These are phyloP conservation scores for Exophiala oligosperma DNA, from an alignment of 2,329 filamentous ascomycete genomes.

Conservation along the genomic window DNA sequence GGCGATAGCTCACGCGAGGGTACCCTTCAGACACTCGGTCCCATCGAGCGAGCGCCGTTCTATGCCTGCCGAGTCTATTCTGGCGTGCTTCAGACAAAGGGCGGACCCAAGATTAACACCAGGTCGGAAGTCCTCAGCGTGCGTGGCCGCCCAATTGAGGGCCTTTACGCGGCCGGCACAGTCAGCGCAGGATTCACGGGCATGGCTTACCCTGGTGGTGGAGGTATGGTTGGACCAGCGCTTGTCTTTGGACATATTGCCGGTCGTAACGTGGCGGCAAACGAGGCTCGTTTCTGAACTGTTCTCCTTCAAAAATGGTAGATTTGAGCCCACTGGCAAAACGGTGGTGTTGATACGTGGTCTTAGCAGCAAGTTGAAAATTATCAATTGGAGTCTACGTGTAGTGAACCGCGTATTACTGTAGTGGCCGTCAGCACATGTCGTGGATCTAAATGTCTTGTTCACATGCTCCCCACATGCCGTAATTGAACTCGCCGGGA, in stretches of 20 bases:
- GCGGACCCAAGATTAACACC: not conserved
- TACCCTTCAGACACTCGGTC: not conserved
- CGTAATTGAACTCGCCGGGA: too few species aligned
- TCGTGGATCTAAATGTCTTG: too few species aligned
- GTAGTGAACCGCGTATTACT: too few species aligned
- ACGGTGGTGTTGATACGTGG: too few species aligned
- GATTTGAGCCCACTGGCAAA: too few species aligned
- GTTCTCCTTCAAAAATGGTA: too few species aligned
- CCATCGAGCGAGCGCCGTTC: not conserved
- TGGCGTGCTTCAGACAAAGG: not conserved
- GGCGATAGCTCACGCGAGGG: not conserved
- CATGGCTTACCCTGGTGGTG: not conserved
- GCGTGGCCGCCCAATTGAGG: not conserved
- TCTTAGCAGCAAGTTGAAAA: too few species aligned
- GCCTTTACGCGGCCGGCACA: not conserved
- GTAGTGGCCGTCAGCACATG: too few species aligned
- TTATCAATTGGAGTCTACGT: too few species aligned
- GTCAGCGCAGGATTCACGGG: not conserved
- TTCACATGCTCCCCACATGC: too few species aligned
- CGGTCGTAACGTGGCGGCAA: not conserved
- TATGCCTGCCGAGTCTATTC: conserved; percentile 1
- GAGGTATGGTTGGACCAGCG: not conserved
- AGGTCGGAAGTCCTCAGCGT: not conserved
- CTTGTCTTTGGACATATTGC: not conserved
- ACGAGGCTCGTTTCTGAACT: not conserved